Base-by-base conservation (phyloP, 2,329 filamentous ascomycete species). In the Colletotrichum paranaense region DNA sequence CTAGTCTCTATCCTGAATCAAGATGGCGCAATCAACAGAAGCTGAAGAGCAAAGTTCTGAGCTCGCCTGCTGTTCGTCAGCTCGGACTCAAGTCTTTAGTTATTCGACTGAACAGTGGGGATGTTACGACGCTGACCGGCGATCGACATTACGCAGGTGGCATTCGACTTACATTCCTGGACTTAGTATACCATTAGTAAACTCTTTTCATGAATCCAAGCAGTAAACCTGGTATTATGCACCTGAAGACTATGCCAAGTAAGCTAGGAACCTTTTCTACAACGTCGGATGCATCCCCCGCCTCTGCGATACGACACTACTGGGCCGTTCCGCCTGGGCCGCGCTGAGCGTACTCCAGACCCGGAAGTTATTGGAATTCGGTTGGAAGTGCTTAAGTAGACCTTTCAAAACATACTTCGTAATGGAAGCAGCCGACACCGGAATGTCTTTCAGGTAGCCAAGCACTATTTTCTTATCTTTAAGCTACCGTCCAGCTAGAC, bases 241-340 rank as follows among this genome's bases (percentile, higher is more conserved):
- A 22, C 8, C 28, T 26, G 26, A 52, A 52, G 7, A 26, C n/a
- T 1, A 19, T 38, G 30, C 38, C 62, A 42, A 64, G 46, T n/a
- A 6, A 28, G 26, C 46, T 38, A 64, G 24, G 46, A 3, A 9
- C 38, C 14, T 16, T 9, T 46, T 8, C 16, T 64, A 46, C 46
- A 53, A 64, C 62, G 62, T 38, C n/a, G 46, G 46, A 38, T 35
- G 46, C 62, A 55, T 2, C n/a, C 62, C 62, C 46, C 62, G 28
- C 62, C 46, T 38, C 16, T 26, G 12, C n/a, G n/a, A 60, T 60
- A 30, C 30, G 26, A 22, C 32, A 60, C 32, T 22, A 35, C 57
- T 60, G 57, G 22, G 62, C 42, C 26, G 28, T 52, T 30, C n/a
- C 28, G n/a, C 12, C 46, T 53, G 24, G 62, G 9, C 32, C 32